Base-by-base conservation (phyloP, 108 stramenopile genomes). In the Skeletonema menzelii region DNA sequence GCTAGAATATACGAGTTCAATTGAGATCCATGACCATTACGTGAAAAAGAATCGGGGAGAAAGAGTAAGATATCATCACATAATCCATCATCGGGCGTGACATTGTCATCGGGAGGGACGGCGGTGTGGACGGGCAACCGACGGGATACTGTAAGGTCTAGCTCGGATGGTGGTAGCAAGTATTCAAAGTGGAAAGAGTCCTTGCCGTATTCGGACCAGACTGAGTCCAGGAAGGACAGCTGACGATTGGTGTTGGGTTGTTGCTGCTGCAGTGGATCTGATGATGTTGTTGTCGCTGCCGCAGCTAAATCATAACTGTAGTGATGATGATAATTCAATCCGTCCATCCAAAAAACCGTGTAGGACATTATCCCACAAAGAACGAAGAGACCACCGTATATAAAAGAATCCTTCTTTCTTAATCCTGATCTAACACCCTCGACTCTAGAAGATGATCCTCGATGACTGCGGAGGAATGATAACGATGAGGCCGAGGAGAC, bases 51-150 rank as follows among this genome's bases (percentile, higher is more conserved):
- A 44, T 73, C 42, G 8, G 72, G 72, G 37, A 73, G 27, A 32
- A 63, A 73, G 8, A 73, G 56, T 8, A 73, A 5, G 0, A 73
- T 42, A 31, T 73, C 64, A 34, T 73, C 53, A 34, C 72, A 73
- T 19, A 35, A 30, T 8, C 37, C 37, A 35, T 60, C 59, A 19
- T 60, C 59, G 0, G 49, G 49, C 10, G 49, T 53, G 49, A 53
- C 49, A 10, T 5, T 53, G 22, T 53, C 49, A 53, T 53, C 49
- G 22, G 49, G 49, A 10, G 49, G 20, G 49, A 53, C 49, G 19
- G 15, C 22, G 1, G 20, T 20, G 22, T 53, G 49, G 5, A 53
- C 8, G 22, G 49, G 49, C 49, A 53, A 53, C 22, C 49, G 22
- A 53, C 49, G 49, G 7, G 49, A 53, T 24, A 53, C 49, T 0